These are phyloP conservation scores for Eucalyptus polybractea DNA, from an alignment of 345 rosid species.

Conservation along the genomic window DNA sequence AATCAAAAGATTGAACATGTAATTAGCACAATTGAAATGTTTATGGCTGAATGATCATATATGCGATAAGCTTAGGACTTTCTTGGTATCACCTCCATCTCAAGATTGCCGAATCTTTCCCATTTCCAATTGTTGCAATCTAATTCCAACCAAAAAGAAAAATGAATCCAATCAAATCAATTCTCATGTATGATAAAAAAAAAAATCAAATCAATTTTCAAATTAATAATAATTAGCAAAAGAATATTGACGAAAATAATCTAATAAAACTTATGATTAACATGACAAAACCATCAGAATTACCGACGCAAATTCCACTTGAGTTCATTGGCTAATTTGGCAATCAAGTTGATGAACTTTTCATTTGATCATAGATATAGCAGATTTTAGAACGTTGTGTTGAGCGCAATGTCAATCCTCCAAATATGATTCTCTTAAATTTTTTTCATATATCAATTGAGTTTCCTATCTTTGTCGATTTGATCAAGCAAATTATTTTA, in stretches of 20 bases:
- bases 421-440: background rate
- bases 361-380: background rate
- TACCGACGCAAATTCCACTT: background rate
- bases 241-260: background rate
- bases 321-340: background rate
- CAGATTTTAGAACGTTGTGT: background rate
- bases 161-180: background rate
- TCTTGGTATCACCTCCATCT: background rate
- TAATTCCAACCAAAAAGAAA: background rate
- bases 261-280: background rate
- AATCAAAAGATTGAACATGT: no score
- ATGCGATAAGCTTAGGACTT: background rate
- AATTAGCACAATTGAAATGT: no score
- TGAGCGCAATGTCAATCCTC: background rate
- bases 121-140: background rate
- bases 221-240: background rate
- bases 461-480: background rate
- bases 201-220: background rate
- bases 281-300: background rate
- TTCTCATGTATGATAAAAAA: background rate
- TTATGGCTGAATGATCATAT: rapidly evolving
- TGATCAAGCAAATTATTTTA: background rate
- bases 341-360: background rate
- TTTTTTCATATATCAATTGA: background rate
- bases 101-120: background rate